Evolutionary conservation across 805 yeast genomes (phyloP), one percentile per base, ranked within the genome.

Genomic region (Candida maesae): DNA sequence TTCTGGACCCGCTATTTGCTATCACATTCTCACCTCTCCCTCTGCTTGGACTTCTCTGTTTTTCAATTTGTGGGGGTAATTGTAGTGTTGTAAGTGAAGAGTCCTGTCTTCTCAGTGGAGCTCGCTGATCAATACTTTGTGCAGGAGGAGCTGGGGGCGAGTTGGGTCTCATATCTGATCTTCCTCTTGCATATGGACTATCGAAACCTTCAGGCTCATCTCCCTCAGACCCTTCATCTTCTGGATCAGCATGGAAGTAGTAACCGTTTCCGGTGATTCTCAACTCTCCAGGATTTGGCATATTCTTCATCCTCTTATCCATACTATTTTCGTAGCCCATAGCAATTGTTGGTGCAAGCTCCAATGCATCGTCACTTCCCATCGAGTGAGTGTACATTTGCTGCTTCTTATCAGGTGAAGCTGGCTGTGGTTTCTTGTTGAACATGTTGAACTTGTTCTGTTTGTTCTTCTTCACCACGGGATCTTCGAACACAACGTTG

Each of bases 341-440:
- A 1, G 60, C 60, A 13, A 56, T 25, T 1, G 60, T 56, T 2
- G 60, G 60, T 58, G 53, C 54, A 24, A 56, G 25, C 18, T 44
- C 54, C 27, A 56, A 23, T 6, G 37, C 33, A 36, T 56, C 60
- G 21, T 46, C 59, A 35, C 53, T 45, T 2, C 35, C 45, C 20
- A 44, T 44, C 5, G 33, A 21, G 25, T 50, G 53, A 4, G 26
- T 32, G 29, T 55, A 54, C 3, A 41, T 9, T 9, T 25, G 36
- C 14, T 16, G 21, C 23, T 27, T 26, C n/a, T n/a, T n/a, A n/a
- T n/a, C n/a, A n/a, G n/a, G n/a, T 16, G 11, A 26, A 6, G 6
- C n/a, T 8, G 31, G 18, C 18, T 14, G 18, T 4, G 20, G 32
- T 11, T 25, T 35, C 33, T 41, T 33, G 13, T 21, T 32, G 24